Conservation (phyloP, 73 alveolate species). For the Effrenium voratum region DNA sequence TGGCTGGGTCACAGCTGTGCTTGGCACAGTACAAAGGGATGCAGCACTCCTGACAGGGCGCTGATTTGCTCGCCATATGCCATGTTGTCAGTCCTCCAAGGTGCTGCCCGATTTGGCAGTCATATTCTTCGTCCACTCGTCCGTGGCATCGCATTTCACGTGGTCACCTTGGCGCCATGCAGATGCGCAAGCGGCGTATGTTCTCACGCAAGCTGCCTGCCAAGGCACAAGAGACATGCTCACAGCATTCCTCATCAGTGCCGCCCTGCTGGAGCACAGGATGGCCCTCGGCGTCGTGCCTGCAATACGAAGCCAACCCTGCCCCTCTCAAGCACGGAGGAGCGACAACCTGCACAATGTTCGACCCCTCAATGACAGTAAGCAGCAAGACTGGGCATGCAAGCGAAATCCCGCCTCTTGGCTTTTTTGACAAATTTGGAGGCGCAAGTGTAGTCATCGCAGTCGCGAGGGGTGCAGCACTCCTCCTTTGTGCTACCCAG, state of each 20-base stretch:
- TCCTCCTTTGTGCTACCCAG: constrained; percentile 79
- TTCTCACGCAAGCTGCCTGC: background rate
- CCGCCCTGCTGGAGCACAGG: constrained; percentile 55
- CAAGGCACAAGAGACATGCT: constrained; percentile 54
- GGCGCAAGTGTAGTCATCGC: constrained; percentile 66
- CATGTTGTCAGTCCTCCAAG: constrained; percentile 29
- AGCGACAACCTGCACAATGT: background rate
- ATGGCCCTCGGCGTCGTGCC: constrained; percentile 41
- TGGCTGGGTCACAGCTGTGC: constrained; percentile 78
- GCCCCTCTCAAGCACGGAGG: background rate
- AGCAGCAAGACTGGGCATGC: background rate
- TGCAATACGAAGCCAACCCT: background rate
- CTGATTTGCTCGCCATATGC: background rate
- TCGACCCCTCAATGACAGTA: background rate
- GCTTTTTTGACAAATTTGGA: constrained; percentile 38
- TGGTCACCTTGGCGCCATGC: constrained; percentile 18
- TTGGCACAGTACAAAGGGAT: constrained; percentile 53
- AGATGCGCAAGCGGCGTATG: background rate
- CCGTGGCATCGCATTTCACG: constrained; percentile 77
- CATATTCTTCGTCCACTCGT: constrained; percentile 44
- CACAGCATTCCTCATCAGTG: constrained; percentile 73
- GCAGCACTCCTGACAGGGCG: constrained; percentile 58
- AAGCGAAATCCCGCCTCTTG: background rate
- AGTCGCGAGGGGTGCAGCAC: constrained; percentile 63
- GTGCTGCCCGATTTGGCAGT: constrained; percentile 50